Evolutionary conservation across 768 basidiomycete species (phyloP), one percentile per base, ranked within the genome.

Genomic region (Trametes sanguinea): DNA sequence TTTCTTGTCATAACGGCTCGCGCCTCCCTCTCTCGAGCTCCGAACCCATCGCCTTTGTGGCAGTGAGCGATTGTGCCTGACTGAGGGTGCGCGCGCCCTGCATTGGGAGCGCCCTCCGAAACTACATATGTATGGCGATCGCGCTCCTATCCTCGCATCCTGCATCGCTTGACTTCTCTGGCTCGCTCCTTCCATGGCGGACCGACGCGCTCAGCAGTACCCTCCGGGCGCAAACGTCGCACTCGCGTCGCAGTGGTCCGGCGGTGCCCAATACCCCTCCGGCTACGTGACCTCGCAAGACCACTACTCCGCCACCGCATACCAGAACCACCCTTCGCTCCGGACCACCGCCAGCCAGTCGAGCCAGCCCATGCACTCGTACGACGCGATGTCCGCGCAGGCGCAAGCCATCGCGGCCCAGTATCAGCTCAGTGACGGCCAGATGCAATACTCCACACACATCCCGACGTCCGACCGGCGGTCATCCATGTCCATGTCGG

Each of bases 51-150:
- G 58, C 44, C 64, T 66, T 66, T 64, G 67, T 66, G 67, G 67
- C 67, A 68, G 67, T 66, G 67, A 64, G 67, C 48, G 48, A 64
- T 64, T 57, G 67, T 68, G 67, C 67, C 67, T 68, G 67, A 57
- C 44, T 39, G 42, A 43, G 35, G 44, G 40, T 46, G 55, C 61
- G 59, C 52, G 53, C 57, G 33, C 40, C 40, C 40, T 54, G 47
- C 37, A 39, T 51, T 44, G 42, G 13, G 54, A 51, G 46, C 62
- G 63, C 63, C 56, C 53, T 65, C 64, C 53, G 60, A 39, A 50
- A 62, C 47, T 68, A 68, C 63, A 57, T 66, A 68, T 65, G 60
- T 22, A 54, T 61, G 57, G 55, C 60, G 60, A 61, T 65, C 64
- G 57, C 37, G 40, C 64, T 61, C 64, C 64, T 65, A 54, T 65